Evolutionary conservation across 2,329 filamentous ascomycete genomes (phyloP).

Genomic region (Cercospora janseana): DNA sequence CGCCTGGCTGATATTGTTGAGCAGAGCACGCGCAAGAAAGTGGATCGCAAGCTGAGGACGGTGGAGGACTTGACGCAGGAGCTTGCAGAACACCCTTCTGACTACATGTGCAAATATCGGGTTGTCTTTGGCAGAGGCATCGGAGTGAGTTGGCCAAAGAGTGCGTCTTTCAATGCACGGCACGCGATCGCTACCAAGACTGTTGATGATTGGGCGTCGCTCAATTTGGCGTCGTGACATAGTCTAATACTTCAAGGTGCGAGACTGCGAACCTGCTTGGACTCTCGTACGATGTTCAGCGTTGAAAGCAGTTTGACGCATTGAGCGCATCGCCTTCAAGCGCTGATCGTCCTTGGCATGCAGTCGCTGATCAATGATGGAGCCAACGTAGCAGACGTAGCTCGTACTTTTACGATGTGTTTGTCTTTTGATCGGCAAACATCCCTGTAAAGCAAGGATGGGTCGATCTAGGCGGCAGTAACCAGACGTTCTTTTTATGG

Average conservation of each 20-base stretch:
- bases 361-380: too few species aligned
- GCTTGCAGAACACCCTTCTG: slow-evolving; percentile 48
- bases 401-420: too few species aligned
- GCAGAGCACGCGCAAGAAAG: slow-evolving; percentile 41
- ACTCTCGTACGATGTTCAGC: not conserved
- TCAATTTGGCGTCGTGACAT: slow-evolving; percentile 16
- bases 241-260: too few species aligned
- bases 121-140: slow-evolving; percentile 59
- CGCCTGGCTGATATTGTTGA: slow-evolving; percentile 53
- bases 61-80: slow-evolving; percentile 47
- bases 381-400: too few species aligned
- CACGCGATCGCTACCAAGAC: slow-evolving; percentile 48
- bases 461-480: too few species aligned
- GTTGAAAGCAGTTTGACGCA: too few species aligned
- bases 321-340: too few species aligned
- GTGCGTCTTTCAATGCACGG: slow-evolving; percentile 54
- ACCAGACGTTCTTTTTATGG: too few species aligned
- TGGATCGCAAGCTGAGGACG: slow-evolving; percentile 54
- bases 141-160: slow-evolving; percentile 59
- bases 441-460: too few species aligned
- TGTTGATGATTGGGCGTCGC: slow-evolving; percentile 43
- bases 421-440: too few species aligned
- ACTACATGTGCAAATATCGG: slow-evolving; percentile 59
- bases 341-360: too few species aligned
- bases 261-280: not conserved